phyloP scores from a whole-genome alignment of 495 filamentous ascomycete species.

The Aspergillus mulundensis region DNA sequence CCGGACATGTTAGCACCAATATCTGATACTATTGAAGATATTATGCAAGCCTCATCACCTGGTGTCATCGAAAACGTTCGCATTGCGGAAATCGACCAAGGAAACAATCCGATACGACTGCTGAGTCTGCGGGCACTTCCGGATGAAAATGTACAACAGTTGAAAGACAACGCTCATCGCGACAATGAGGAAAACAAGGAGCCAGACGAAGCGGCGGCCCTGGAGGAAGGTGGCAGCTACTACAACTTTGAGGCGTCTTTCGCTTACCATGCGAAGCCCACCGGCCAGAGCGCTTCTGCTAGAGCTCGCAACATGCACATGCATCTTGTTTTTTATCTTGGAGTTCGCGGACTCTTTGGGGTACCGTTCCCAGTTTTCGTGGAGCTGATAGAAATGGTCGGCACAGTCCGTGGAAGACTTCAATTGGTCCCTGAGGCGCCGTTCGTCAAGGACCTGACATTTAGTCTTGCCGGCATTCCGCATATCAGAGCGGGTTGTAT shows the following conservation, averaged over 20 bases:
- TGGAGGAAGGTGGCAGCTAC: constrained; percentile 87
- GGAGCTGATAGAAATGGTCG: constrained; percentile 79
- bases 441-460: constrained; percentile 86
- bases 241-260: constrained; percentile 94
- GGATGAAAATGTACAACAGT: constrained; percentile 69
- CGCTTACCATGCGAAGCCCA: constrained; percentile 85
- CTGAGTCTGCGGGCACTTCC: constrained; percentile 86
- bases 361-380: constrained; percentile 87
- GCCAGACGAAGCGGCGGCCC: constrained; percentile 79
- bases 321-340: constrained; percentile 90
- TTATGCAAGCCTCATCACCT: constrained; percentile 94
- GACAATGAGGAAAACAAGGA: constrained; percentile 78
- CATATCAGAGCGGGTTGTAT: constrained; percentile 88
- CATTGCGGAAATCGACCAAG: constrained; percentile 94
- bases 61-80: constrained; percentile 88
- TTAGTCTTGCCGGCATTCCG: constrained; percentile 88
- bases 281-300: constrained; percentile 60
- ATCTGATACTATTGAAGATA: constrained; percentile 75
- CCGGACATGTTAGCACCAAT: constrained; percentile 84
- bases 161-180: constrained; percentile 74
- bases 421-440: constrained; percentile 85
- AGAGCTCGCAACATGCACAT: constrained; percentile 96
- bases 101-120: constrained; percentile 82
- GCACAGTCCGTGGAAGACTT: constrained; percentile 76
- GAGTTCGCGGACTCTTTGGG: constrained; percentile 68